A percentile compares a stretch with the other conserved stretches of the same genome.
Conservation (phyloP, 371 early-diverging fungal genomes). For the Circinella umbellata region DNA sequence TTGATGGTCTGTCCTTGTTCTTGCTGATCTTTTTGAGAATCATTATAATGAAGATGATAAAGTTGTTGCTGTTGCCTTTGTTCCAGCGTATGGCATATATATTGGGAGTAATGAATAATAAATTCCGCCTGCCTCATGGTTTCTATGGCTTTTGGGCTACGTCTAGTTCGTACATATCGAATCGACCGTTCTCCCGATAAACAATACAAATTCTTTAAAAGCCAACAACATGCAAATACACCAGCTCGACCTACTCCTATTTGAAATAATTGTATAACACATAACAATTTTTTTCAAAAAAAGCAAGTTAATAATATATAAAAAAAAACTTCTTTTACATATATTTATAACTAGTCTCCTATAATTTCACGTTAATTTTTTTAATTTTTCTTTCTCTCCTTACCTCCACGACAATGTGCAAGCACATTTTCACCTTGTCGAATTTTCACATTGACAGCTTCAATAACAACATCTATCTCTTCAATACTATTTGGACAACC, state of each 20-base stretch:
- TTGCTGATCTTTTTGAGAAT: background rate
- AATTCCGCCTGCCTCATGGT: constrained; percentile 71
- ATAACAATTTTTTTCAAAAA: too few species aligned
- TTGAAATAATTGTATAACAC: background rate
- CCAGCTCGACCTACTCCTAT: constrained; percentile 82
- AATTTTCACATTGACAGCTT: constrained; percentile 56
- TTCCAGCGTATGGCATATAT: constrained; percentile 26
- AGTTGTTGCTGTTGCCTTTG: background rate
- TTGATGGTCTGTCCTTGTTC: background rate
- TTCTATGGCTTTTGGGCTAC: constrained; percentile 73
- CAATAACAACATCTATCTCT: constrained; percentile 62
- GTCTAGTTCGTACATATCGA: constrained; percentile 53
- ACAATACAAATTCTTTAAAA: constrained; percentile 62
- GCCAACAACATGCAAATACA: constrained; percentile 76
- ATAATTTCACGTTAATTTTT: background rate
- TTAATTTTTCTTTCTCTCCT: background rate
- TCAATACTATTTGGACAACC: constrained; percentile 67
- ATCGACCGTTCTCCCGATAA: constrained; percentile 58
- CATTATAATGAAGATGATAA: background rate
- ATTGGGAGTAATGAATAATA: constrained; percentile 54
- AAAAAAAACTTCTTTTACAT: background rate
- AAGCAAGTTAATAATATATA: too few species aligned
- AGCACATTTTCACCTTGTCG: constrained; percentile 64
- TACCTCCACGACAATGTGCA: constrained; percentile 83
- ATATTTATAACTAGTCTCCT: background rate